Conservation (phyloP, 192 early-diverging fungal genomes). For the Coemansia sp. region DNA sequence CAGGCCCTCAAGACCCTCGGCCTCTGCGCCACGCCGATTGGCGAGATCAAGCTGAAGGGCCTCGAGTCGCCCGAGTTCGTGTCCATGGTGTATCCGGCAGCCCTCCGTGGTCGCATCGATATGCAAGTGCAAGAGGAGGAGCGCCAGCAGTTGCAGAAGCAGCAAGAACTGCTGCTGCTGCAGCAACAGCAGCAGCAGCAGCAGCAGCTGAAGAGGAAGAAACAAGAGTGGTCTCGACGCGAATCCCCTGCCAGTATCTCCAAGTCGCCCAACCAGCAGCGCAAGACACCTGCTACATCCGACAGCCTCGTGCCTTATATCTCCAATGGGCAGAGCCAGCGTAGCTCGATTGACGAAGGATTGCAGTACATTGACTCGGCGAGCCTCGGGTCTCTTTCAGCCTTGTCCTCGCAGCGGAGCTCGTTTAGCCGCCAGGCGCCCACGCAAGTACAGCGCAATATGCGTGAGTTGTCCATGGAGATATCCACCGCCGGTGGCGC, state of each 20-base stretch:
- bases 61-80: conserved; percentile 86
- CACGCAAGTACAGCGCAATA: conserved; percentile 23
- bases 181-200: conserved; percentile 13
- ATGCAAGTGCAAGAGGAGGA: conserved; percentile 52
- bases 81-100: conserved; percentile 65
- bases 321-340: conserved; percentile 19
- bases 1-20: conserved; percentile 69
- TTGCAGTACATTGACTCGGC: conserved; percentile 29
- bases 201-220: conserved; percentile 24
- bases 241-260: conserved; percentile 17
- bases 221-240: conserved; percentile 31
- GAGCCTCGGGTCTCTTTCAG: conserved; percentile 24
- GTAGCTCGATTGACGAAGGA: conserved; percentile 44
- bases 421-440: conserved; percentile 27
- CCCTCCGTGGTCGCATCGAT: conserved; percentile 53
- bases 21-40: conserved; percentile 71
- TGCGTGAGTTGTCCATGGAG: conserved; percentile 46
- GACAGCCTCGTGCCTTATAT: conserved; percentile 18
- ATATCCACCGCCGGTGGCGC: conserved; percentile 14
- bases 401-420: conserved; percentile 40
- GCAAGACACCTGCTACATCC: conserved; percentile 16
- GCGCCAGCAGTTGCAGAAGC: conserved; percentile 28
- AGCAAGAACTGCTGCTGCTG: conserved; percentile 17
- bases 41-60: conserved; percentile 84
- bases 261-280: conserved; percentile 29